These are phyloP conservation scores for Actinidia arguta DNA, from an alignment of 179 eudicot species.

Conservation along the genomic window DNA sequence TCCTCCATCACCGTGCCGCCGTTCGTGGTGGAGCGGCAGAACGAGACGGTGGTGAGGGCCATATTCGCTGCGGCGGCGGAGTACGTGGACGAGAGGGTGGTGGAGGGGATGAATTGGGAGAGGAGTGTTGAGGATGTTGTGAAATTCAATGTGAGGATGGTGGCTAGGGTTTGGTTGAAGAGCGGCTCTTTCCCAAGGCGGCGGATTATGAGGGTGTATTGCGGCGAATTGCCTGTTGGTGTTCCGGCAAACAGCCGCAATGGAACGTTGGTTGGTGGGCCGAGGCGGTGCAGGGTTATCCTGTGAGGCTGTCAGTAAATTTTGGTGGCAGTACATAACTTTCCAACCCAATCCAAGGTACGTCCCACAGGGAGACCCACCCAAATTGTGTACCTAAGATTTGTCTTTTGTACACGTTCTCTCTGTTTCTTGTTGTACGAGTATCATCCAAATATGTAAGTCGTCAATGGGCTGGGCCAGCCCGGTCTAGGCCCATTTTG, in stretches of 20 bases:
- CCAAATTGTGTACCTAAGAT: no score
- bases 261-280: conserved; percentile 35
- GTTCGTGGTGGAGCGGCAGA: conserved; percentile 39
- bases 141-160: conserved; percentile 37
- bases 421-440: no score
- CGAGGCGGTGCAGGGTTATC: conserved; percentile 42
- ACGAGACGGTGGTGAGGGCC: conserved; percentile 31
- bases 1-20: conserved; percentile 41
- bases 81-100: conserved; percentile 22
- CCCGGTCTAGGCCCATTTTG: no score
- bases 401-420: no score
- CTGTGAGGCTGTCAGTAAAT: no score
- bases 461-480: no score
- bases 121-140: conserved; percentile 31
- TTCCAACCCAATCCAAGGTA: no score
- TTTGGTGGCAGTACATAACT: no score
- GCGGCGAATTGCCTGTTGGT: conserved; percentile 34
- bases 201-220: conserved; percentile 39
- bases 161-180: conserved; percentile 37
- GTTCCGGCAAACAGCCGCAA: conserved; percentile 16
- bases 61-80: conserved; percentile 28
- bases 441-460: no score
- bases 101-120: conserved; percentile 30
- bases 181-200: conserved; percentile 43
- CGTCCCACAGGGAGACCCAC: no score